phyloP scores from a whole-genome alignment of 2,329 filamentous ascomycete species.

The Aspergillus persii region DNA sequence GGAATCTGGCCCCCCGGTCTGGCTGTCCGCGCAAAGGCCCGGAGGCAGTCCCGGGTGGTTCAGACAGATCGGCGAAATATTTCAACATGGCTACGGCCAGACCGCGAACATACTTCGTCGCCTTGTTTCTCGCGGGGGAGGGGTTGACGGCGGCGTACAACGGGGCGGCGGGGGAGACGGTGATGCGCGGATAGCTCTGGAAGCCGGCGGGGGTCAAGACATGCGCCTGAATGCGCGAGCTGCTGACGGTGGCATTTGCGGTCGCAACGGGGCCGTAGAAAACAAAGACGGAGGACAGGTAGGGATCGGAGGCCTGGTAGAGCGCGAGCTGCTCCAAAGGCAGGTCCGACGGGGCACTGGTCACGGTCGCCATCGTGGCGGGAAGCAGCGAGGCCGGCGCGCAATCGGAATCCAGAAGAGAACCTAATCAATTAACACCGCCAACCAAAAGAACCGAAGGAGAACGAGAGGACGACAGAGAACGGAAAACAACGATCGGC shows the following conservation, averaged over 20 bases:
- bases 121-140: constrained; percentile 92
- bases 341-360: constrained; percentile 70
- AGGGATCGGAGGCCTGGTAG: constrained; percentile 84
- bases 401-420: constrained; percentile 2
- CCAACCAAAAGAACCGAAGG: constrained; percentile 1
- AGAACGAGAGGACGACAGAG: constrained; percentile 6
- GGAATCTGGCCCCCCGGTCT: constrained; percentile 62
- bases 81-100: constrained; percentile 91
- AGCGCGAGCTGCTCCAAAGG: constrained; percentile 79
- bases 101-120: constrained; percentile 83
- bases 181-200: constrained; percentile 84
- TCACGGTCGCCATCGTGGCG: constrained; percentile 75
- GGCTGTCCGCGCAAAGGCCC: constrained; percentile 50
- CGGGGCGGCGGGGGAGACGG: constrained; percentile 86
- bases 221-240: constrained; percentile 91
- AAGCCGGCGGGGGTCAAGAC: constrained; percentile 87
- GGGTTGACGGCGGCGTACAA: constrained; percentile 85
- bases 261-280: constrained; percentile 92
- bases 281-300: constrained; percentile 75
- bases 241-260: constrained; percentile 80
- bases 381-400: constrained; percentile 7
- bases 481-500: neutral
- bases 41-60: constrained; percentile 70
- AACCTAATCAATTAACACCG: neutral
- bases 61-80: constrained; percentile 86